Percentiles rank a stretch among this genome's conserved stretches.
phyloP scores from a whole-genome alignment of 2,329 filamentous ascomycete species.

The Sporothrix brunneoviolacea region DNA sequence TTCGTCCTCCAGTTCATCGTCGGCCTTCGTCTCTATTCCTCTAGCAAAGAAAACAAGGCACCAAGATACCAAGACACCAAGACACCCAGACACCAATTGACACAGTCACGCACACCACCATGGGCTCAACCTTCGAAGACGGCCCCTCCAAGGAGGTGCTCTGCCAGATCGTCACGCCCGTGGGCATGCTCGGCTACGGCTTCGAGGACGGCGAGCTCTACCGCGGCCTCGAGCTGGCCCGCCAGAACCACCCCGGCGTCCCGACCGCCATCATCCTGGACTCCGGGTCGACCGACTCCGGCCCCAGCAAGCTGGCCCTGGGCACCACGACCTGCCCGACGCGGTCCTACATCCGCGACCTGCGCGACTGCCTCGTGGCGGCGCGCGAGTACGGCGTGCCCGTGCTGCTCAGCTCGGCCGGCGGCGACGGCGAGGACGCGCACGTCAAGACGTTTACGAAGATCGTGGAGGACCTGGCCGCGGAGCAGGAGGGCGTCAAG shows the following conservation, averaged over 20 bases:
- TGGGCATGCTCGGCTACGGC: constrained; percentile 23
- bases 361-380: constrained; percentile 29
- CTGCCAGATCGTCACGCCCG: constrained; percentile 21
- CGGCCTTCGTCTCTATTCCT: too few relatives aligned
- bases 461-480: background rate
- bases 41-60: too few relatives aligned
- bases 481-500: background rate
- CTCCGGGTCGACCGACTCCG: constrained; percentile 23
- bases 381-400: constrained; percentile 26
- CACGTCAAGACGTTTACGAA: constrained; percentile 22
- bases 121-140: background rate
- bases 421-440: constrained; percentile 34
- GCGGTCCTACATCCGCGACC: constrained; percentile 35
- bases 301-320: constrained; percentile 26
- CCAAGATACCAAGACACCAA: too few relatives aligned
- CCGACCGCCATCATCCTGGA: constrained; percentile 22
- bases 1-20: too few relatives aligned
- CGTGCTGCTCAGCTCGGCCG: constrained; percentile 30
- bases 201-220: constrained; percentile 21
- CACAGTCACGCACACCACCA: background rate
- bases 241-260: constrained; percentile 4
- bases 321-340: constrained; percentile 34
- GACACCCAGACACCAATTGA: background rate
- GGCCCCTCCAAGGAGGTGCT: background rate
- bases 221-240: constrained; percentile 15